Base-by-base conservation (phyloP, 352 stramenopile genomes). In the Aphanomyces astaci region DNA sequence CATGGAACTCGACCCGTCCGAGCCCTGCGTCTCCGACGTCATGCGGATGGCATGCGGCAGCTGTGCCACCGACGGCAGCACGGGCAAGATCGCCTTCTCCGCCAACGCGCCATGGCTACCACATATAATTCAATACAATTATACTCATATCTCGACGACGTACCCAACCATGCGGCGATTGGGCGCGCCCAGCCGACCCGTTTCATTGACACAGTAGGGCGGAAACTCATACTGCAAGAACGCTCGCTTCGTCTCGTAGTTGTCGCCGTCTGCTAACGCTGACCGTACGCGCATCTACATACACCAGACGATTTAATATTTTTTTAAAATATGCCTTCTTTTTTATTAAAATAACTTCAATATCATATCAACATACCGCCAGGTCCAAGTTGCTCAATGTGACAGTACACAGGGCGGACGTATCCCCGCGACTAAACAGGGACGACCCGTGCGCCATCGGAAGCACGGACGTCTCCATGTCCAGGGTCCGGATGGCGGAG, bases 181-280 rank as follows among this genome's bases (percentile, higher is more conserved):
- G 2, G 81, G 75, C 31, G 88, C 89, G 40, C 80, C 79, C 22
- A 95, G 74, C 46, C 88, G 78, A 28, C 97, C 96, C 19, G 92
- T 96, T 64, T 98, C 94, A 49, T 98, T 98, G 15, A 99, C 96
- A 70, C 87, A 97, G 78, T 97, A 99, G 0, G 95, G 91, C 11
- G 96, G 96, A 78, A 99, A 99, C 70, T 99, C 92, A 71, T 99
- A 99, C 78, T 99, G 96, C 66, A 99, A 80, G 78, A 99, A 99
- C 62, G 85, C 84, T 64, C 92, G 78, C 69, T 94, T 91, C 39
- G 87, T 57, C 30, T 74, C 64, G 55, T 75, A 68, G 56, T 76
- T 65, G 24, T 88, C 78, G 31, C 49, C 55, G 53, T 89, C 77
- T 33, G 81, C 67, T 10, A 83, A 69, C 19, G 83, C 78, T 56